Conservation (phyloP, 768 basidiomycete species). For the Collybiopsis confluens region DNA sequence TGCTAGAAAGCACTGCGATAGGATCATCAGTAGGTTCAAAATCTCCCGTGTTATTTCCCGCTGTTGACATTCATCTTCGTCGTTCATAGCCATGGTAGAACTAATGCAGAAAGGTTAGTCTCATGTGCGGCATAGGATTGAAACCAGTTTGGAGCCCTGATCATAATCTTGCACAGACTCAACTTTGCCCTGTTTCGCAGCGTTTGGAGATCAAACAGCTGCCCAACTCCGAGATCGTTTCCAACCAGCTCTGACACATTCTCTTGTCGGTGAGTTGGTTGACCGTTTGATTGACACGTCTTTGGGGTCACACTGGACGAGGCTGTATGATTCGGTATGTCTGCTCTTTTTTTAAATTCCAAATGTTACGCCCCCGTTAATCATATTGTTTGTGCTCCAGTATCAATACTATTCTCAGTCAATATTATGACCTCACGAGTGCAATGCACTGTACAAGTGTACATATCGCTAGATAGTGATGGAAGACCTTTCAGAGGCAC, state of each 20-base stretch:
- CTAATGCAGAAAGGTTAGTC: conserved; percentile 90
- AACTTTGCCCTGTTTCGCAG: conserved; percentile 82
- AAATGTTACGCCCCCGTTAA: background rate
- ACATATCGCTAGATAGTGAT: background rate
- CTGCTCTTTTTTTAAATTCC: too few species aligned
- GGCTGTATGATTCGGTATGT: conserved; percentile 90
- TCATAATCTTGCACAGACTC: conserved; percentile 55
- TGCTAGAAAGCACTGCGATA: conserved; percentile 92
- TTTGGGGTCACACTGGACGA: conserved; percentile 90
- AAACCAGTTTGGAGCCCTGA: conserved; percentile 4
- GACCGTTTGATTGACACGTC: conserved; percentile 88
- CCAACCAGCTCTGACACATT: conserved; percentile 85
- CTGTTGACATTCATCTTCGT: conserved; percentile 7
- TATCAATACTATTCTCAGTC: conserved; percentile 95
- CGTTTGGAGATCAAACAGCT: conserved; percentile 89
- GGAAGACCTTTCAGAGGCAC: too few species aligned
- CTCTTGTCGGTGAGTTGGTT: conserved; percentile 81
- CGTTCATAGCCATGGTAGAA: conserved; percentile 66
- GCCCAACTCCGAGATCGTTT: conserved; percentile 87
- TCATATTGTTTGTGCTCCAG: conserved; percentile 30
- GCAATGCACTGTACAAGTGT: background rate
- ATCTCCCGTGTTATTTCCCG: background rate
- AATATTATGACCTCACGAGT: conserved; percentile 44
- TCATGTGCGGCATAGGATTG: background rate
- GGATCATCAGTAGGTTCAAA: conserved; percentile 75